These are phyloP conservation scores for Volvariella surrecta DNA, from an alignment of 1,284 basidiomycete species.

Conservation along the genomic window DNA sequence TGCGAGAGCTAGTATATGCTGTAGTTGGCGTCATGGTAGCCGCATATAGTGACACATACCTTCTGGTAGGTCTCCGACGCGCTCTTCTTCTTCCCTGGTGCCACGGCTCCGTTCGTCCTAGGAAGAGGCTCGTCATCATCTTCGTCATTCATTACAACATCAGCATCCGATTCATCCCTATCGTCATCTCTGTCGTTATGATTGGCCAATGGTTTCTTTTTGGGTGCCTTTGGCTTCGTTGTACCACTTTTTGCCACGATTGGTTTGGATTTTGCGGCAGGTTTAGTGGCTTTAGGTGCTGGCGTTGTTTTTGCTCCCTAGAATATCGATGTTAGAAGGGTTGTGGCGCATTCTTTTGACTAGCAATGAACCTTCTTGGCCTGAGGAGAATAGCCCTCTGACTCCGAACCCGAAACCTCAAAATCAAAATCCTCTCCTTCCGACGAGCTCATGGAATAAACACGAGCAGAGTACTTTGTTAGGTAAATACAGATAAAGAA, in stretches of 20 bases:
- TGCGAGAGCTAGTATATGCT: conserved; percentile 70
- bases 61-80: conserved; percentile 92
- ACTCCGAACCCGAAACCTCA: conserved; percentile 51
- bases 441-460: conserved; percentile 35
- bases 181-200: conserved; percentile 49
- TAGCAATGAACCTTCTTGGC: conserved; percentile 45
- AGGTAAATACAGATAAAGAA: too few relatives aligned
- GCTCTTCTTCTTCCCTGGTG: conserved; percentile 52
- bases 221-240: conserved; percentile 31
- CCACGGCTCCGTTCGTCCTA: conserved; percentile 14
- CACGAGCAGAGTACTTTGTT: too few relatives aligned
- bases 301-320: conserved; percentile 14
- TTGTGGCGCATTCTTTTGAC: neutral
- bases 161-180: conserved; percentile 30
- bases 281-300: conserved; percentile 21
- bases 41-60: conserved; percentile 33
- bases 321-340: neutral
- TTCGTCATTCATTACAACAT: conserved; percentile 20
- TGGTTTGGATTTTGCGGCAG: conserved; percentile 22
- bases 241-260: conserved; percentile 25
- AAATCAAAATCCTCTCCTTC: conserved; percentile 62
- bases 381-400: conserved; percentile 51
- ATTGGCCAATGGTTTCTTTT: conserved; percentile 67
- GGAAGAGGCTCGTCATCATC: conserved; percentile 32
- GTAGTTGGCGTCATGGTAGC: conserved; percentile 2